Evolutionary conservation across 192 early-diverging fungal species (phyloP).

Genomic region (Entomortierella chlamydospora): DNA sequence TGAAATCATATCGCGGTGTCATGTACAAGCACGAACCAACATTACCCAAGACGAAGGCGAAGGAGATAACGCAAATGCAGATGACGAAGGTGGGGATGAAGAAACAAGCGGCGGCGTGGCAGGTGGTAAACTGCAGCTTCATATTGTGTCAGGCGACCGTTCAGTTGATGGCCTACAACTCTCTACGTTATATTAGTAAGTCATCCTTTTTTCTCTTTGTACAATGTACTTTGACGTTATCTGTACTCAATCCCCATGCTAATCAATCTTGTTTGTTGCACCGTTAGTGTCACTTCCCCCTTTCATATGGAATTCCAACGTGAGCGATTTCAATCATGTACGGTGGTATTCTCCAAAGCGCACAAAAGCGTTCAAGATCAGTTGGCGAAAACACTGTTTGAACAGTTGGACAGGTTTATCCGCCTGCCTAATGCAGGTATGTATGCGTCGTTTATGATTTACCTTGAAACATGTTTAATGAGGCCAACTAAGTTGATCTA

Average conservation of each 20-base stretch:
- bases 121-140: constrained; percentile 31
- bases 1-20: constrained; percentile 33
- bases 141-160: constrained; percentile 17
- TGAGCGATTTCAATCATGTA: constrained; percentile 35
- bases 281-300: constrained; percentile 24
- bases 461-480: too few species aligned
- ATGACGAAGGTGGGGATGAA: constrained; percentile 36
- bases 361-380: not conserved
- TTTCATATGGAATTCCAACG: constrained; percentile 52
- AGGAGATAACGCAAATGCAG: constrained; percentile 15
- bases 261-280: not conserved
- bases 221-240: too few species aligned
- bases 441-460: too few species aligned
- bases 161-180: constrained; percentile 10
- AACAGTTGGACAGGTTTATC: constrained; percentile 4
- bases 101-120: constrained; percentile 6
- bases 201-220: too few species aligned
- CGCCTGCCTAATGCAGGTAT: constrained; percentile 32
- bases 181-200: constrained; percentile 30
- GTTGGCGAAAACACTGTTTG: not conserved
- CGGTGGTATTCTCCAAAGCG: constrained; percentile 22
- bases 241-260: not conserved
- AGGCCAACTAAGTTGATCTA: too few species aligned
- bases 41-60: constrained; percentile 34
- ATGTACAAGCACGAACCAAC: constrained; percentile 29